phyloP scores from a whole-genome alignment of 2,329 filamentous ascomycete species.

The Plenodomus biglobosus region DNA sequence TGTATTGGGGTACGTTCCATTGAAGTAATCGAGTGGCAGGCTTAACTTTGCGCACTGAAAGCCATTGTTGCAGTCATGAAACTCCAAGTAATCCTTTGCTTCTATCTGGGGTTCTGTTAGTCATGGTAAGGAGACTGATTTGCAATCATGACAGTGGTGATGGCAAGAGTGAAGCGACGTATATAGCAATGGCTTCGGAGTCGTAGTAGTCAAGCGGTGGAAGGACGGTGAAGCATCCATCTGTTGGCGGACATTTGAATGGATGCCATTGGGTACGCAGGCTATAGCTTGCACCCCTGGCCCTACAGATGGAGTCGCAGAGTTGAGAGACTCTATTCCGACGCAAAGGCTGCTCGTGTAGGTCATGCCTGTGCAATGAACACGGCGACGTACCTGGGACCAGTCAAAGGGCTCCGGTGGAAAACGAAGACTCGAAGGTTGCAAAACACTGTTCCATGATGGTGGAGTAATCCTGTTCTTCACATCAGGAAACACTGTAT shows the following conservation, averaged over 20 bases:
- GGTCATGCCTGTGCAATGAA: slow-evolving; percentile 4
- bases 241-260: background rate
- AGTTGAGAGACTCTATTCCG: background rate
- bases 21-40: slow-evolving; percentile 43
- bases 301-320: background rate
- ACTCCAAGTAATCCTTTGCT: slow-evolving; percentile 28
- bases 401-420: slow-evolving; percentile 14
- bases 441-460: slow-evolving; percentile 2
- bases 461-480: slow-evolving; percentile 10
- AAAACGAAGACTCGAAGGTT: background rate
- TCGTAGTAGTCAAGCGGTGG: too few species aligned
- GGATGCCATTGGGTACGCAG: background rate
- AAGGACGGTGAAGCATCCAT: background rate
- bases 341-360: background rate
- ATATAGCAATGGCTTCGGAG: background rate
- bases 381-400: slow-evolving; percentile 25
- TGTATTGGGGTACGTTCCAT: slow-evolving; percentile 33
- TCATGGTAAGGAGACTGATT: background rate
- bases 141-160: too few species aligned
- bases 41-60: slow-evolving; percentile 42
- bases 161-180: too few species aligned
- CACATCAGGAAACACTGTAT: slow-evolving; percentile 19
- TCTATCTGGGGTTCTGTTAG: slow-evolving; percentile 28
- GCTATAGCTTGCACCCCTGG: background rate
- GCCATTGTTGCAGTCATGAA: slow-evolving; percentile 34